phyloP scores from a whole-genome alignment of 106 monocot species.

The Hemerocallis citrina region DNA sequence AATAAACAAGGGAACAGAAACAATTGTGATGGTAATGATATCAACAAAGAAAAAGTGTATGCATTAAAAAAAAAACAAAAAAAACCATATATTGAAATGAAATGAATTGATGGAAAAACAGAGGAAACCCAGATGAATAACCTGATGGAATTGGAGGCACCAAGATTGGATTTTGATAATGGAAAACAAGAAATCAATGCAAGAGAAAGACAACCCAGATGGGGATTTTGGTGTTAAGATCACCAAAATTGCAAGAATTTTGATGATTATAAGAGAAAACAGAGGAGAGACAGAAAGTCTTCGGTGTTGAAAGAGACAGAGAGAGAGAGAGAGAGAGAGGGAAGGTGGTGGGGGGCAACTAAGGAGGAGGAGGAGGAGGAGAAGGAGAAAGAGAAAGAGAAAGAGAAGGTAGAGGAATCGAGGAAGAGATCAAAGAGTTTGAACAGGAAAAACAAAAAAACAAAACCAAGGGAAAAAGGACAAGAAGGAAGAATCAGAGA shows the following conservation, averaged over 20 bases:
- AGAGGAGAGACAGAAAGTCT: not conserved
- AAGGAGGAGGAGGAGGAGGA: not conserved
- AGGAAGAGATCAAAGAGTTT: too few species aligned
- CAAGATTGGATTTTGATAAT: conserved; percentile 3
- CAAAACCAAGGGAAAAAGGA: too few species aligned
- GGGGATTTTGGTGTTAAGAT: not conserved
- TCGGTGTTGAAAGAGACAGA: not conserved
- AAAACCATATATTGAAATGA: too few species aligned
- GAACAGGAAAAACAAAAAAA: too few species aligned
- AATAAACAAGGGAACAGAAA: too few species aligned
- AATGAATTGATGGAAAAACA: not conserved
- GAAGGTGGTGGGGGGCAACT: too few species aligned
- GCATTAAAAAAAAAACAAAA: not conserved
- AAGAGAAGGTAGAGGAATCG: too few species aligned
- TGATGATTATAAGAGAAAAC: not conserved
- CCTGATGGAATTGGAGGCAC: not conserved
- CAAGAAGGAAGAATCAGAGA: too few species aligned
- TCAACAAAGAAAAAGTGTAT: not conserved
- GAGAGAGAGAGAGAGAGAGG: not conserved
- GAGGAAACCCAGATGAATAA: not conserved
- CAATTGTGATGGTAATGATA: too few species aligned
- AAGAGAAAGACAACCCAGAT: not conserved
- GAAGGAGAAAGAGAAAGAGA: too few species aligned
- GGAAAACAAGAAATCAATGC: not conserved
- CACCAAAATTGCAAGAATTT: not conserved